Evolutionary conservation across 1,139 yeast genomes (phyloP).

Genomic region (Blastobotrys serpentis): DNA sequence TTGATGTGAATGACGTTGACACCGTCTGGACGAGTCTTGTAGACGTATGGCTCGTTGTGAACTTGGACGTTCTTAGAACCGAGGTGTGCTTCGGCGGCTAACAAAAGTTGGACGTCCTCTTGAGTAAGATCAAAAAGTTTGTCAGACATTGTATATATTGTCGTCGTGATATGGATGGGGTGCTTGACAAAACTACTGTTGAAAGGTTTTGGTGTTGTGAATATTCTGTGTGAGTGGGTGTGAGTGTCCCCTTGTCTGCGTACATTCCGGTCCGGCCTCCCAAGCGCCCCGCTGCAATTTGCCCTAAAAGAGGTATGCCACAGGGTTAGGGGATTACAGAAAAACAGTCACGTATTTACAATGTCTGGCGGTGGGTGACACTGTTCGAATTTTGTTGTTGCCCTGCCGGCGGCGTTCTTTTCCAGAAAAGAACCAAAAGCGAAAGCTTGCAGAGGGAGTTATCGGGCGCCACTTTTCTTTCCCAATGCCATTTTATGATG

Average conservation of each 20-base stretch:
- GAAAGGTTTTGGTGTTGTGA: constrained; percentile 9
- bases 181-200: constrained; percentile 5
- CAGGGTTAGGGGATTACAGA: too few species aligned
- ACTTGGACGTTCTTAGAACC: constrained; percentile 99
- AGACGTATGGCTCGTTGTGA: constrained; percentile 99
- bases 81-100: constrained; percentile 99
- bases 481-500: too few species aligned
- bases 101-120: constrained; percentile 99
- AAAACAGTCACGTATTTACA: constrained; percentile 8
- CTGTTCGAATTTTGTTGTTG: neutral
- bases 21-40: constrained; percentile 99
- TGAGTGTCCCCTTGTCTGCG: neutral
- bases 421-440: too few species aligned
- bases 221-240: constrained; percentile 5
- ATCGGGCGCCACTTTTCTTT: too few species aligned
- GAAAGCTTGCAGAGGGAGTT: neutral
- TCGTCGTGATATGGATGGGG: constrained; percentile 1
- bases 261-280: constrained; percentile 1
- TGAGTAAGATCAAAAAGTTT: constrained; percentile 85
- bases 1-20: constrained; percentile 97
- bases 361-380: neutral
- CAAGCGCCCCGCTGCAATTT: neutral
- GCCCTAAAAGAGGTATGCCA: too few species aligned
- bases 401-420: too few species aligned
- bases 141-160: constrained; percentile 53